phyloP scores from a whole-genome alignment of 441 rosid genomes.

The Manihot esculenta region DNA sequence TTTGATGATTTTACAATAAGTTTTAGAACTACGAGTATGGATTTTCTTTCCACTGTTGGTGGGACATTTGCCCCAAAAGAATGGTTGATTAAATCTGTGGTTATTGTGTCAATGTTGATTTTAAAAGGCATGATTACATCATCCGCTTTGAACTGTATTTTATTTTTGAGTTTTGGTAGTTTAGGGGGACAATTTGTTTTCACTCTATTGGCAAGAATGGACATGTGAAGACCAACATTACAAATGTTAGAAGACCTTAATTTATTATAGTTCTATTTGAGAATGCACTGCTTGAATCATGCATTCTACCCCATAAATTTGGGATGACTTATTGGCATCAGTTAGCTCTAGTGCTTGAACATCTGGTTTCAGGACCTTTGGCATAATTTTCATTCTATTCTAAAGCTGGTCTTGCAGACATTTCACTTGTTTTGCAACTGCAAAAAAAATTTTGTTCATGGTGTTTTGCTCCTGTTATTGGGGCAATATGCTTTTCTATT shows the following conservation, averaged over 20 bases:
- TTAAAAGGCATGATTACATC: background rate
- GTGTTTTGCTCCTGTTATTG: background rate
- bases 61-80: background rate
- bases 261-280: too few relatives aligned
- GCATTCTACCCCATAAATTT: too few relatives aligned
- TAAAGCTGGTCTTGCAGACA: background rate
- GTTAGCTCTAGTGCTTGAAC: too few relatives aligned
- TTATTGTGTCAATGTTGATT: background rate
- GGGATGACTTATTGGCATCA: too few relatives aligned
- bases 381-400: background rate
- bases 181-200: too few relatives aligned
- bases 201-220: background rate
- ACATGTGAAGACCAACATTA: background rate
- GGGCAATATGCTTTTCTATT: background rate
- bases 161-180: too few relatives aligned
- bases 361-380: background rate
- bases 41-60: background rate
- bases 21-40: background rate
- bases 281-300: too few relatives aligned
- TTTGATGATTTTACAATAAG: background rate
- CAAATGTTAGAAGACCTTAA: too few relatives aligned
- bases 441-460: background rate
- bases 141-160: too few relatives aligned
- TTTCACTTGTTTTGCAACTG: background rate
- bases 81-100: slow-evolving; percentile 28